phyloP scores from a whole-genome alignment of 306 rosid genomes.

The Quercus alba region DNA sequence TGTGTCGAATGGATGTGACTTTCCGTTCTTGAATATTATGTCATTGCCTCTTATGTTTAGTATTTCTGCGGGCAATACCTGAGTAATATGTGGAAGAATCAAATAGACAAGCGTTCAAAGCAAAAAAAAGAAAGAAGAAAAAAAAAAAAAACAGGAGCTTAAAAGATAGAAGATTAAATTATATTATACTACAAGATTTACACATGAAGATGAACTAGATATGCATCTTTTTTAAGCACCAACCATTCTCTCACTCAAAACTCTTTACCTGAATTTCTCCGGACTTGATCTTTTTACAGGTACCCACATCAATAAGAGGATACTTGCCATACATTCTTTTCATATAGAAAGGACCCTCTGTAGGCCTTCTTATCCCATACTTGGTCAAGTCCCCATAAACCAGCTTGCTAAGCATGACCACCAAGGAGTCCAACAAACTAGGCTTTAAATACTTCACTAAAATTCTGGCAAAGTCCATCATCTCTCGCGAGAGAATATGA shows the following conservation, averaged over 20 bases:
- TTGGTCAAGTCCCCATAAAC: constrained; percentile 46
- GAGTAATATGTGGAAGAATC: not conserved
- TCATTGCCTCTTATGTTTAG: constrained; percentile 35
- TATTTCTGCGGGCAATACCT: constrained; percentile 58
- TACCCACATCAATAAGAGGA: constrained; percentile 54
- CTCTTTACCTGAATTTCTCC: constrained; percentile 52
- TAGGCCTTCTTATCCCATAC: constrained; percentile 55
- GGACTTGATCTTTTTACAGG: constrained; percentile 44
- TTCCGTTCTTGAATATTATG: constrained; percentile 43
- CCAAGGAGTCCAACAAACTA: constrained; percentile 41
- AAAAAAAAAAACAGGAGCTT: too few relatives aligned
- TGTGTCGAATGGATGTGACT: constrained; percentile 46
- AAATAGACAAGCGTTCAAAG: not conserved
- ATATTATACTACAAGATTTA: too few relatives aligned
- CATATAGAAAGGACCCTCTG: constrained; percentile 68
- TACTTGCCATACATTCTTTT: constrained; percentile 63
- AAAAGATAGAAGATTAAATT: too few relatives aligned
- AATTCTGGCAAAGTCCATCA: constrained; percentile 32
- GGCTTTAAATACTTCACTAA: constrained; percentile 44
- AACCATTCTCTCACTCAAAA: too few relatives aligned
- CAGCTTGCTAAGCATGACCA: constrained; percentile 48
- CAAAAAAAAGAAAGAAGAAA: too few relatives aligned
- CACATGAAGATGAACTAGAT: too few relatives aligned
- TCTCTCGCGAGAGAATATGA: constrained; percentile 52
- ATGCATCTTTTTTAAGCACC: too few relatives aligned